These are phyloP conservation scores for Bacterosira constricta DNA, from an alignment of 108 stramenopile species.

Conservation along the genomic window DNA sequence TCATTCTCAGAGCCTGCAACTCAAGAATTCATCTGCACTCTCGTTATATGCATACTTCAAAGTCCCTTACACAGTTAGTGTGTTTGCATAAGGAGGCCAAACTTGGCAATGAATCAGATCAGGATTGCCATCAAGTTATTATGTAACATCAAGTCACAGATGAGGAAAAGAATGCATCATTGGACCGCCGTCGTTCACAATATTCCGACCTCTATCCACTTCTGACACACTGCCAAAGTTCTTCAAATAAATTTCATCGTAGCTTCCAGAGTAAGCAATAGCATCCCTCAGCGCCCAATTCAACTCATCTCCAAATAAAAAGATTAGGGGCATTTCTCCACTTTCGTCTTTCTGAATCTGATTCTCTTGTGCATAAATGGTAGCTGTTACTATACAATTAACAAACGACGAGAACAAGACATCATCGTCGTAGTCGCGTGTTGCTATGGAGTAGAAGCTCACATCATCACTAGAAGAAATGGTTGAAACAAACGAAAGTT, in stretches of 20 bases:
- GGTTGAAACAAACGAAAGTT: slow-evolving; percentile 4
- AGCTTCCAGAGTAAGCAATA: slow-evolving; percentile 1
- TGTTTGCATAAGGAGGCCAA: no score
- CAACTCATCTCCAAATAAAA: slow-evolving; percentile 27
- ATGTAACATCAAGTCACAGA: no score
- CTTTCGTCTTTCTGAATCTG: slow-evolving; percentile 35
- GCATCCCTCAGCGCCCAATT: slow-evolving; percentile 8
- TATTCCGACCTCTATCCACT: slow-evolving; percentile 3
- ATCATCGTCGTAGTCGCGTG: slow-evolving; percentile 53
- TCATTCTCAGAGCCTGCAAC: no score
- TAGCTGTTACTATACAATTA: slow-evolving; percentile 45
- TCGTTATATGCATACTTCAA: no score
- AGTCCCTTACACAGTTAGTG: no score
- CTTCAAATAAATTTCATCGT: neutral
- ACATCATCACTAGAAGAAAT: slow-evolving; percentile 8
- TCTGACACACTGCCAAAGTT: neutral
- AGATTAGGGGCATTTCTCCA: slow-evolving; percentile 30
- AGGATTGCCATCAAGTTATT: no score
- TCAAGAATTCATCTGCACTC: no score
- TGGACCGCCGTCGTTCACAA: no score
- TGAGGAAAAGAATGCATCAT: no score
- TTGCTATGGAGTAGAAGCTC: slow-evolving; percentile 41
- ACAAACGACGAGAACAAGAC: slow-evolving; percentile 49
- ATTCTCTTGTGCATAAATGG: slow-evolving; percentile 53
- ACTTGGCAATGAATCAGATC: no score